Evolutionary conservation across 2,329 filamentous ascomycete species (phyloP).

Genomic region (Penicillium thymicola): DNA sequence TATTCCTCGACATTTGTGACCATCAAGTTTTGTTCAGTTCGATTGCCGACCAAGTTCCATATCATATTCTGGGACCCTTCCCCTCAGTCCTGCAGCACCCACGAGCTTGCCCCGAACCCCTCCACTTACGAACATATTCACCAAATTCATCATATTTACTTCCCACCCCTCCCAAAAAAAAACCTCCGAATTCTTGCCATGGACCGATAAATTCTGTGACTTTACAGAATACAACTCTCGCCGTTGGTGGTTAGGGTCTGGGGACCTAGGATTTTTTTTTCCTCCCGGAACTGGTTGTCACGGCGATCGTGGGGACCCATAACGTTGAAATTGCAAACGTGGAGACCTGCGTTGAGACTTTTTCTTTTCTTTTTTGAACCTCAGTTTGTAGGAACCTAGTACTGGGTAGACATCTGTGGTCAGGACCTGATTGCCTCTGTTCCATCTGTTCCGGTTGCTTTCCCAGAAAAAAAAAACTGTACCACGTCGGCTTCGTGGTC

Average conservation of each 20-base stretch:
- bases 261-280: conserved; percentile 12
- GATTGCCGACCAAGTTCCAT: not conserved
- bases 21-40: conserved; percentile 6
- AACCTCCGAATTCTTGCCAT: conserved; percentile 21
- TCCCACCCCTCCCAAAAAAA: not conserved
- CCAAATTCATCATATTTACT: not conserved
- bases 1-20: conserved; percentile 16
- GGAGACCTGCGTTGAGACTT: conserved; percentile 5
- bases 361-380: conserved; percentile 1
- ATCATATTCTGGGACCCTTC: conserved; percentile 1
- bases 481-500: conserved; percentile 11
- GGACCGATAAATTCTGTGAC: conserved; percentile 27
- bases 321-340: conserved; percentile 14
- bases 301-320: conserved; percentile 14
- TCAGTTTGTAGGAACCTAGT: conserved; percentile 10
- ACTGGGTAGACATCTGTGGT: conserved; percentile 3
- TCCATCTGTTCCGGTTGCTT: not conserved
- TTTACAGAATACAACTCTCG: conserved; percentile 17
- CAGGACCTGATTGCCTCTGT: not conserved
- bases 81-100: conserved; percentile 14
- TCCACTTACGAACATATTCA: conserved; percentile 14
- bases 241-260: conserved; percentile 20
- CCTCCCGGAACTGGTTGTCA: conserved; percentile 7
- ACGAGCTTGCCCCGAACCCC: conserved; percentile 22
- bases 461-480: conserved; percentile 5